Percentiles rank a stretch among this genome's conserved stretches.
phyloP scores from a whole-genome alignment of 129 eudicot genomes.

The Kitagawia praeruptora region DNA sequence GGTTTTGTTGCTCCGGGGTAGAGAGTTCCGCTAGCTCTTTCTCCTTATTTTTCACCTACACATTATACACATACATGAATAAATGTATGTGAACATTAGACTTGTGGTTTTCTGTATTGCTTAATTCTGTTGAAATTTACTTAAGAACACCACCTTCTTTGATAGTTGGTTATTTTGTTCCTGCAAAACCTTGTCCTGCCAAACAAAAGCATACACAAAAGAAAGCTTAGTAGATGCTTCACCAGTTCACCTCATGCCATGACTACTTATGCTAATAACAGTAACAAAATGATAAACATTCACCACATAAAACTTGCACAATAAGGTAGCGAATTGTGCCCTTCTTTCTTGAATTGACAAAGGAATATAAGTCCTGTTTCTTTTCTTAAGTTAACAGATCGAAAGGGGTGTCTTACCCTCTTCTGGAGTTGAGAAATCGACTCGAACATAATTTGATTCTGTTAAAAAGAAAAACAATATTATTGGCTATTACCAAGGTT shows the following conservation, averaged over 20 bases:
- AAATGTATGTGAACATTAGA: background rate
- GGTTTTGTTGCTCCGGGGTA: background rate
- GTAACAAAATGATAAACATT: background rate
- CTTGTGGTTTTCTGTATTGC: background rate
- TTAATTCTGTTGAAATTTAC: background rate
- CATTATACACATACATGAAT: background rate
- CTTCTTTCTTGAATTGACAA: background rate
- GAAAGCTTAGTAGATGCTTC: no score
- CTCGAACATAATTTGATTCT: slow-evolving; percentile 78
- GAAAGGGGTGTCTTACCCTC: slow-evolving; percentile 8
- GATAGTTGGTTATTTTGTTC: slow-evolving; percentile 9
- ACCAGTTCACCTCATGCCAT: background rate
- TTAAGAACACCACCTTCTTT: slow-evolving; percentile 38
- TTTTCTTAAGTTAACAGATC: no score
- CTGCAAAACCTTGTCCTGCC: slow-evolving; percentile 10
- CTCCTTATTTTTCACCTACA: slow-evolving; percentile 3
- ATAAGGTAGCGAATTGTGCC: background rate
- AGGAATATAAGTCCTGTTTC: background rate
- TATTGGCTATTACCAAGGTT: background rate
- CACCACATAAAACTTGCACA: background rate
- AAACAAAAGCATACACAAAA: background rate
- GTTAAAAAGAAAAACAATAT: slow-evolving; percentile 15
- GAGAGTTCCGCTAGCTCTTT: background rate
- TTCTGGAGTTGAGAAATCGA: slow-evolving; percentile 72
- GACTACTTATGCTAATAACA: background rate